Evolutionary conservation across 768 basidiomycete species (phyloP), one percentile per base, ranked within the genome.

Genomic region (Sistotremastrum suecicum): DNA sequence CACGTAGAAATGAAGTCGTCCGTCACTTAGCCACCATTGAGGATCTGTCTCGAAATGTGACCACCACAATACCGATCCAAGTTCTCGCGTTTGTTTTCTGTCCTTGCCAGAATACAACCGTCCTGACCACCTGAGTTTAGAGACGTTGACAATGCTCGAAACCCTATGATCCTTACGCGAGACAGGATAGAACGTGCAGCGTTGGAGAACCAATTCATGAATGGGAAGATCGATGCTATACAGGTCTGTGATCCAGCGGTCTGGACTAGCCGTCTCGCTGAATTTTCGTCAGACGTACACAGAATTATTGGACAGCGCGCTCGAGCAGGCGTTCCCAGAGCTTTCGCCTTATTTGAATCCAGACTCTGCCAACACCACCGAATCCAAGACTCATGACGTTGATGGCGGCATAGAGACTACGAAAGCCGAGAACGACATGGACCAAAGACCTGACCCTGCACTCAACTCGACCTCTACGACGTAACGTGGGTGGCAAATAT

Each of bases 121-220:
- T 28, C 37, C n/a, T 7, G 10, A 6, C 5, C 28, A 34, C 32
- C 28, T 37, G 30, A 7, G 20, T 64, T 84, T 32, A 69, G 71
- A 29, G 87, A 89, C 51, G 81, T 89, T 48, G 87, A 90, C 66
- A 80, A 76, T 51, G 68, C 78, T 3, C 72, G 76, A 39, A 88
- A 89, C 57, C 87, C 86, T 3, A 79, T 84, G 78, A 77, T 79
- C 56, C 66, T 87, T 43, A 87, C 87, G 11, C 75, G 76, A 51
- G 85, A 88, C 48, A 70, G 83, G 43, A 61, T 90, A 9, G 87
- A 90, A 63, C 71, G 85, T 44, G 76, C 84, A 0, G 84, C 87
- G 32, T 83, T 83, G 2, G 88, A 90, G 64, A 90, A 90, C 57
- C 87, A 88, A 56, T 89, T 87, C 52, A 85, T 87, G 81, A 86